Conservation (phyloP, 75 land plant species). For the Pinus taeda region DNA sequence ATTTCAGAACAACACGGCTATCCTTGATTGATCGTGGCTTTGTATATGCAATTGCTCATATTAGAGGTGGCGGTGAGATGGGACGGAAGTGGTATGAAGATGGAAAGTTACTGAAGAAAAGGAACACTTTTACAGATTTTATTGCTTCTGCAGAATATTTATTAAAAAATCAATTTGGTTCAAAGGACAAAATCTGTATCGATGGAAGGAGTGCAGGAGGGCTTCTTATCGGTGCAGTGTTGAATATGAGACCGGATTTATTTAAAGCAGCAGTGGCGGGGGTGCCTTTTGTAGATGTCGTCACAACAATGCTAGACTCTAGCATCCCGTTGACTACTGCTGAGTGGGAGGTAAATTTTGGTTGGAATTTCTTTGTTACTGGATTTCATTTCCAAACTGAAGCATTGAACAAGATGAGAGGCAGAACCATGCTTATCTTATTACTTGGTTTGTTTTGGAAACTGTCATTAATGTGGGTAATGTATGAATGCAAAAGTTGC, state of each 20-base stretch:
- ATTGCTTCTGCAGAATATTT: constrained; percentile 89
- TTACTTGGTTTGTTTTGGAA: neutral
- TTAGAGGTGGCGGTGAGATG: constrained; percentile 99
- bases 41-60: constrained; percentile 87
- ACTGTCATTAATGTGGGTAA: neutral
- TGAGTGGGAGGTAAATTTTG: constrained; percentile 89
- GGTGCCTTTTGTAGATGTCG: constrained; percentile 97
- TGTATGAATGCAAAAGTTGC: neutral
- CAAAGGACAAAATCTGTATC: constrained; percentile 81
- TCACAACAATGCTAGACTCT: constrained; percentile 98
- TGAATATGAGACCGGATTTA: constrained; percentile 96
- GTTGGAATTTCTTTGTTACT: neutral
- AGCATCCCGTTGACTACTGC: constrained; percentile 93
- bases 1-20: constrained; percentile 60
- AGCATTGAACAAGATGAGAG: neutral
- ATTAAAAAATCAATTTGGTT: constrained; percentile 59
- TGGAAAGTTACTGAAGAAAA: constrained; percentile 83
- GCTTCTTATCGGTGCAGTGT: constrained; percentile 85
- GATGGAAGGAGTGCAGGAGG: constrained; percentile 98
- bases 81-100: constrained; percentile 98
- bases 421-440: neutral
- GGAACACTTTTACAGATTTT: constrained; percentile 93
- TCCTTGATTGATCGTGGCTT: constrained; percentile 89
- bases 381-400: neutral
- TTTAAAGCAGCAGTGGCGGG: constrained; percentile 88